A percentile compares a stretch with the other conserved stretches of the same genome.
These are phyloP conservation scores for Raphanus sativus DNA, from an alignment of 345 rosid genomes.

Conservation along the genomic window DNA sequence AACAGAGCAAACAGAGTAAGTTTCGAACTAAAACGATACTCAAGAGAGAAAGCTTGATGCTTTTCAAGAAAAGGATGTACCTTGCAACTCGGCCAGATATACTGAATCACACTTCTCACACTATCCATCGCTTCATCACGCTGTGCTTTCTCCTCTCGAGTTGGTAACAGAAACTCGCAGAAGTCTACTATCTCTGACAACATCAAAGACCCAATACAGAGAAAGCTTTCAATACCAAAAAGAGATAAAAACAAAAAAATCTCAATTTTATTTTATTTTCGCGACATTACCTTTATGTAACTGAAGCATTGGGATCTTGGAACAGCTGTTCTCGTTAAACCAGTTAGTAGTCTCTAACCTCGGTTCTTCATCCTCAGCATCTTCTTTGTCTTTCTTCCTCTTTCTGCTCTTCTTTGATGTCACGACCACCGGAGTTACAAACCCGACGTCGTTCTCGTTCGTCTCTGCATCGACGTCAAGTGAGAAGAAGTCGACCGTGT, in stretches of 20 bases:
- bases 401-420: constrained; percentile 35
- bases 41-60: constrained; percentile 3
- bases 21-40: neutral
- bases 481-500: constrained; percentile 66
- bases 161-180: constrained; percentile 78
- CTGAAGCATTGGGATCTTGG: no score
- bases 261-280: no score
- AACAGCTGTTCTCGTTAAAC: no score
- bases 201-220: constrained; percentile 9
- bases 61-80: constrained; percentile 29
- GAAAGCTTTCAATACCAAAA: neutral
- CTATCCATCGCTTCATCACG: constrained; percentile 57
- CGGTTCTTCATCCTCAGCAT: neutral
- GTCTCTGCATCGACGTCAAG: constrained; percentile 50
- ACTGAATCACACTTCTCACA: constrained; percentile 68
- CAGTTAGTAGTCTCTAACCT: no score
- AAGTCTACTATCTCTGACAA: constrained; percentile 80
- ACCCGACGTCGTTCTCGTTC: constrained; percentile 36
- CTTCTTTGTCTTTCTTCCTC: constrained; percentile 36
- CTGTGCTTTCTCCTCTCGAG: constrained; percentile 63
- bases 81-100: constrained; percentile 87
- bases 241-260: no score
- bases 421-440: constrained; percentile 34
- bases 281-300: no score
- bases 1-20: constrained; percentile 15